Evolutionary conservation across 2,329 filamentous ascomycete genomes (phyloP), one percentile per base, ranked within the genome.

Genomic region (Paramyrothecium roridum): DNA sequence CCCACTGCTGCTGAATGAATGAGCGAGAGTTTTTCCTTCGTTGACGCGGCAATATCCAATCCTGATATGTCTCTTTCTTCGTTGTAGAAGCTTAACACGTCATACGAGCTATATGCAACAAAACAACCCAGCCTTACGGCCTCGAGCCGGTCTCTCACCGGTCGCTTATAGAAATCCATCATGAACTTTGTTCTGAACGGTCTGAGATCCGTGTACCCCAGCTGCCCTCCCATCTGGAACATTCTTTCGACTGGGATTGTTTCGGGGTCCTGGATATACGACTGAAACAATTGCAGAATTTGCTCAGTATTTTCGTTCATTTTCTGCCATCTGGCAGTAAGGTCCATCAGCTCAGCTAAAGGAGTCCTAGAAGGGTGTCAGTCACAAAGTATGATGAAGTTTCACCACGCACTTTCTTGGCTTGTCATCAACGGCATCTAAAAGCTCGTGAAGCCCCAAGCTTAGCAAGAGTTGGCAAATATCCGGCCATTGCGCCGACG

Each of bases 1-100:
- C 56, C 57, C 12, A 68, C 12, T 1, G 64, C 66, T 1, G 21
- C 52, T 0, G 67, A 68, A 16, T 69, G 67, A 2, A 69, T 11
- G 0, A 69, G 52, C 0, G 66, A 69, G 2, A 66, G 0, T 0
- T 55, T 52, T 1, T 61, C 56, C 1, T 23, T 30, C 0, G 20
- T 67, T 7, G 67, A 68, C 0, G 53, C 21, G 0, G 11, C 8
- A 1, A 68, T 59, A 0, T 63, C 59, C 1, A 50, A 50, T 0
- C 33, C 8, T 0, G 54, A 52, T 0, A 63, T 3, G 0, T 37
- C 20, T 11, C 1, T 0, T 8, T 61, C 50, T n/a, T 56, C 12
- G 1, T 49, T 19, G 2, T 67, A 22, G 23, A 67, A 52, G 2
- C 16, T 26, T 1, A 21, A 2, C 0, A 54, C 1, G 1, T 33